Evolutionary conservation across 2,329 filamentous ascomycete genomes (phyloP).

Genomic region (Pleoardoris graminearum): DNA sequence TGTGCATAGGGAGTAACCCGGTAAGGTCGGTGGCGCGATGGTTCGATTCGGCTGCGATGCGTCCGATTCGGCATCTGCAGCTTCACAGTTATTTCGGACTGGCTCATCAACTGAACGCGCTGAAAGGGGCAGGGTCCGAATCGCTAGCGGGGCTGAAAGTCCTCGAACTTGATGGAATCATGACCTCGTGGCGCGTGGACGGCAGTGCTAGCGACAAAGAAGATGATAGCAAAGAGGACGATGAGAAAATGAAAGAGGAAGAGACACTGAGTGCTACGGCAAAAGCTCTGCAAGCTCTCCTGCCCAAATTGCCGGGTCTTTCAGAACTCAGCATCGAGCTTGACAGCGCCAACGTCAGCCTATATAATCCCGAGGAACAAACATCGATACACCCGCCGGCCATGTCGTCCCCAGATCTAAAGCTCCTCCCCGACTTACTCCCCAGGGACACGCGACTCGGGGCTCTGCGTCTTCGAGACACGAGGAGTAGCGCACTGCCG

Average conservation of each 20-base stretch:
- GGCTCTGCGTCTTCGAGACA: slow-evolving; percentile 12
- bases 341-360: neutral
- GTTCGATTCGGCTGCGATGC: neutral
- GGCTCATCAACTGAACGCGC: neutral
- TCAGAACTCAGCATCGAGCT: slow-evolving; percentile 10
- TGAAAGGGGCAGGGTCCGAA: neutral
- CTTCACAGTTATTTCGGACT: neutral
- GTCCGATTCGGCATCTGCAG: neutral
- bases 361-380: neutral
- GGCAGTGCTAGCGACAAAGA: neutral
- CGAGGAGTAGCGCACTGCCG: slow-evolving; percentile 2
- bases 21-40: neutral
- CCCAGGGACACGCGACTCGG: slow-evolving; percentile 6
- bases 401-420: slow-evolving; percentile 12
- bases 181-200: neutral
- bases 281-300: slow-evolving; percentile 2
- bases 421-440: slow-evolving; percentile 6
- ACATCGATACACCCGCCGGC: neutral
- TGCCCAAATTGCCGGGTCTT: slow-evolving; percentile 5
- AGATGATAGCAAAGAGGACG: neutral
- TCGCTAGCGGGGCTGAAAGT: neutral
- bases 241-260: neutral
- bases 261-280: neutral
- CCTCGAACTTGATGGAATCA: neutral
- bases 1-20: neutral